A percentile compares a stretch with the other conserved stretches of the same genome.
Evolutionary conservation across 306 rosid species (phyloP).

Genomic region (Boehmeria nivea): DNA sequence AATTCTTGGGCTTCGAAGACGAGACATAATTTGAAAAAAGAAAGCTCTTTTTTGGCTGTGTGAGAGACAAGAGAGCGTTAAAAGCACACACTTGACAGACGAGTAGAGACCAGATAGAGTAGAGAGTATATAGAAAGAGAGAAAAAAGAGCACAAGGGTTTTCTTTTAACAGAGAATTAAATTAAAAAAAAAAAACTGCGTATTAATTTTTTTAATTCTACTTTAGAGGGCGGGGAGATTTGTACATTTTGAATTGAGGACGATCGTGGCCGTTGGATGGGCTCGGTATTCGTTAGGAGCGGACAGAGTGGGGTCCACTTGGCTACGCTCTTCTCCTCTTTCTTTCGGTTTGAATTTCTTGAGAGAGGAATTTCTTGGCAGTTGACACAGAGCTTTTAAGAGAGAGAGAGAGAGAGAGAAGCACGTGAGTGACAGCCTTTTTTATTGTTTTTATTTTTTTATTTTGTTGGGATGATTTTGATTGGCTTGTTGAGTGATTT

Average conservation of each 20-base stretch:
- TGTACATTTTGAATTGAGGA: slow-evolving; percentile 38
- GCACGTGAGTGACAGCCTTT: slow-evolving; percentile 4
- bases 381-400: no score
- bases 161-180: slow-evolving; percentile 3
- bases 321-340: neutral
- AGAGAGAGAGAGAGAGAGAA: no score
- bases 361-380: neutral
- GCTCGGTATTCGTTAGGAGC: slow-evolving; percentile 57
- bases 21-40: neutral
- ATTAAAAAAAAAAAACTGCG: slow-evolving; percentile 17
- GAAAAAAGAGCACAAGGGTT: neutral
- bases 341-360: neutral
- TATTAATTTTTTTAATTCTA: slow-evolving; percentile 10
- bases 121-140: no score
- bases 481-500: slow-evolving; percentile 16
- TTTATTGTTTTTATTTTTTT: no score
- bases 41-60: neutral
- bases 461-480: slow-evolving; percentile 1
- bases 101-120: no score
- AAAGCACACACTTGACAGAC: no score
- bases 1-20: neutral
- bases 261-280: slow-evolving; percentile 51
- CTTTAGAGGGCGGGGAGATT: slow-evolving; percentile 55
- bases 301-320: slow-evolving; percentile 51
- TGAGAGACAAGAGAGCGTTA: neutral